These are phyloP conservation scores for Antitrichia curtipendula DNA, from an alignment of 225 moss, liverwort and hornwort genomes.

Conservation along the genomic window DNA sequence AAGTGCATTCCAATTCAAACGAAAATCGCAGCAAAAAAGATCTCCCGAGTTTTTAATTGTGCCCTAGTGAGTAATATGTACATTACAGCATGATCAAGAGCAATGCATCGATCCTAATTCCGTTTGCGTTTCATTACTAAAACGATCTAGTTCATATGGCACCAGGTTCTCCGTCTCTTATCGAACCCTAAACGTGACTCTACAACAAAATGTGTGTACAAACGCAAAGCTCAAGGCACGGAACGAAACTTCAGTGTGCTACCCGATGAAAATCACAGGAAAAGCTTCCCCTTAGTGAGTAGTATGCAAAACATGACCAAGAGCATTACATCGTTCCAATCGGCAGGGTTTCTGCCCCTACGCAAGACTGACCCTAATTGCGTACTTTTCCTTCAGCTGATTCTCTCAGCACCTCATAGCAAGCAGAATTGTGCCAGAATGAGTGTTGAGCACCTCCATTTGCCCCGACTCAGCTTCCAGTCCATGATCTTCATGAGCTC, in stretches of 20 bases:
- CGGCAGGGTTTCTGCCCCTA: neutral
- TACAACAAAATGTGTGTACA: neutral
- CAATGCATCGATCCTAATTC: neutral
- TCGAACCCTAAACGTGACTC: neutral
- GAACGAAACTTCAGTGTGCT: neutral
- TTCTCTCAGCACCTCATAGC: neutral
- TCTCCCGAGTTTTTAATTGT: neutral
- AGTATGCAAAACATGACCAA: neutral
- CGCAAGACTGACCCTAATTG: neutral
- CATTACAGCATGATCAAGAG: neutral
- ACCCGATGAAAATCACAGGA: neutral
- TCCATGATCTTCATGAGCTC: slow-evolving; percentile 66
- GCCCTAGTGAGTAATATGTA: neutral
- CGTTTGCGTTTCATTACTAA: neutral
- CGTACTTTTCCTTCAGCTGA: neutral
- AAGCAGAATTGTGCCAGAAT: neutral
- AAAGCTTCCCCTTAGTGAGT: neutral
- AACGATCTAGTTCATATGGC: neutral
- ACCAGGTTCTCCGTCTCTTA: neutral
- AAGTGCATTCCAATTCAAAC: neutral
- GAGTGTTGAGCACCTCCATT: slow-evolving; percentile 48
- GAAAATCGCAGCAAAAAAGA: neutral
- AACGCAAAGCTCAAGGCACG: neutral
- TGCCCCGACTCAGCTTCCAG: slow-evolving; percentile 70
- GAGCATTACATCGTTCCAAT: neutral